These are phyloP conservation scores for Solanum paucissectum DNA, from an alignment of 257 asterid genomes.

Conservation along the genomic window DNA sequence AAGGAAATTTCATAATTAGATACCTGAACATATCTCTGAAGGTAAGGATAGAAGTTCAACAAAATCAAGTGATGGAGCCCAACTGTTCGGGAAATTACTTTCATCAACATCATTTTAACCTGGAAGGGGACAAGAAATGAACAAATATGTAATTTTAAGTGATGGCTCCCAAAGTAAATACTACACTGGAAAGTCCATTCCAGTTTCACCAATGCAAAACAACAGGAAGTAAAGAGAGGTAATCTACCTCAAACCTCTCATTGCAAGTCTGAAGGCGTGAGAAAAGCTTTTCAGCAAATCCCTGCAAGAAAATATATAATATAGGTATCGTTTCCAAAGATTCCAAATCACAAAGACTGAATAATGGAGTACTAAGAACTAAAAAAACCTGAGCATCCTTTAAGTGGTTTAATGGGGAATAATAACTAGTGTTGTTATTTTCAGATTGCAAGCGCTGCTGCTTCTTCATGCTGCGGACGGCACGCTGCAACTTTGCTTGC, in stretches of 20 bases:
- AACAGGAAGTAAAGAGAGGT: neutral
- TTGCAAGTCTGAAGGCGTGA: constrained; percentile 60
- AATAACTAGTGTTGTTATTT: constrained; percentile 39
- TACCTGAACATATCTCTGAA: constrained; percentile 88
- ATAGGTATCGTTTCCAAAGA: neutral
- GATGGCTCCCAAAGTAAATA: neutral
- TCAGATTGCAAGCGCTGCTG: constrained; percentile 72
- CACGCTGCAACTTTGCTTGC: constrained; percentile 91
- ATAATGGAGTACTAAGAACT: neutral
- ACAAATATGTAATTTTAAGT: neutral
- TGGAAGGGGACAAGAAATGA: constrained; percentile 16
- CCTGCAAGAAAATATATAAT: constrained; percentile 34
- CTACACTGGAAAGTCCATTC: neutral
- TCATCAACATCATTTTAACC: constrained; percentile 85
- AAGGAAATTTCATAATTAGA: neutral
- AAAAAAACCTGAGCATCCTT: constrained; percentile 79
- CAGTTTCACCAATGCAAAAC: neutral
- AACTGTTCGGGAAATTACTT: constrained; percentile 75
- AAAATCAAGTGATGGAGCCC: constrained; percentile 82
- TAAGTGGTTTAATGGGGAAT: constrained; percentile 86
- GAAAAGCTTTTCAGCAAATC: constrained; percentile 84
- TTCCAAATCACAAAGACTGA: constrained; percentile 1
- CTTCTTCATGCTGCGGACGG: constrained; percentile 84
- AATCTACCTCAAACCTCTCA: constrained; percentile 70
- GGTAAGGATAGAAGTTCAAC: constrained; percentile 59